Base-by-base conservation (phyloP, 1,284 basidiomycete species). In the Chondrostereum purpureum region DNA sequence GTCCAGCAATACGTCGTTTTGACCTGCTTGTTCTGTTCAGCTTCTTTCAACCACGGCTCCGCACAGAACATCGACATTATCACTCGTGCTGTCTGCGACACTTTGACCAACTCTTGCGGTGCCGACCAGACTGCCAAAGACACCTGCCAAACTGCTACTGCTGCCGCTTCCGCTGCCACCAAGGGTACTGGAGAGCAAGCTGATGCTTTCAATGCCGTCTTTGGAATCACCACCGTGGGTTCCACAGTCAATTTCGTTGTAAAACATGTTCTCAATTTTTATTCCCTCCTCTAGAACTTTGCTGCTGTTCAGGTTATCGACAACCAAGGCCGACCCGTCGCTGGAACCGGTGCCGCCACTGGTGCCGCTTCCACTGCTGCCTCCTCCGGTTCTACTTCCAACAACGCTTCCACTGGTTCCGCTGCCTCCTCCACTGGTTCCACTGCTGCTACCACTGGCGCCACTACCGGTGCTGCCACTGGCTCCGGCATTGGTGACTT, bases 41-140 rank as follows among this genome's bases (percentile, higher is more conserved):
- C 50, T 10, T 73, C 70, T 3, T 77, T 59, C 61, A 65, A 67
- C 57, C 75, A 77, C 51, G 71, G 68, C 18, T 75, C 73, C 11
- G 77, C 77, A 2, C 67, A 78, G 48, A 70, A 70, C 55, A 72
- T 76, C 49, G 65, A 63, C 49, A 75, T 79, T 62, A 77, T 80
- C 58, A 66, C 72, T 14, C 63, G 72, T 52, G 67, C 73, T 53
- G 72, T 77, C 27, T 77, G 75, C 46, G 70, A 75, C 53, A 62
- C 63, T 2, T 59, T 77, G 42, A 63, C 58, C 24, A 73, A 73
- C 60, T 57, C 52, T 18, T 77, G 74, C 50, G 60, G 57, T 3
- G 72, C 70, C 18, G 69, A 75, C 52, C 58, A 62, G 39, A 67
- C 65, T 17, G 73, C 73, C 0, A 65, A 69, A 55, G 61, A 61